Evolutionary conservation across 805 yeast genomes (phyloP).

Genomic region (Debaryomyces hansenii): DNA sequence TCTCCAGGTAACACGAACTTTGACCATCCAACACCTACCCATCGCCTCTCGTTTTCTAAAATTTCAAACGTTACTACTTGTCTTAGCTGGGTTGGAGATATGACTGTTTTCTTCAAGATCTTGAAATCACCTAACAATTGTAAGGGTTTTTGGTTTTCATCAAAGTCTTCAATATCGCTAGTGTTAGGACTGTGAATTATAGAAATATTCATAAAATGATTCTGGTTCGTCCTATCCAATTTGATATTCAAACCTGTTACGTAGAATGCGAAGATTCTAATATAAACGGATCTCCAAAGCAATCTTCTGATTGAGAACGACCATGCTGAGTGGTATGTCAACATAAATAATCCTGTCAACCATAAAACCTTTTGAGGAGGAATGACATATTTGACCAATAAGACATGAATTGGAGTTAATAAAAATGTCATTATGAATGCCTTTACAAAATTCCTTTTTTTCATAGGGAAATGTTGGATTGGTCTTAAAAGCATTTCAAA

Average conservation of each 20-base stretch:
- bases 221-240: conserved; percentile 8
- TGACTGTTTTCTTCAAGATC: conserved; percentile 35
- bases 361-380: conserved; percentile 35
- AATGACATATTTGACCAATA: conserved; percentile 32
- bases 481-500: conserved; percentile 43
- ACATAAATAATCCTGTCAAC: conserved; percentile 33
- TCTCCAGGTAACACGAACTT: conserved; percentile 52
- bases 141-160: conserved; percentile 6
- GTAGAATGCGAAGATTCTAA: conserved; percentile 36
- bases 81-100: conserved; percentile 43
- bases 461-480: conserved; percentile 27
- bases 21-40: conserved; percentile 65
- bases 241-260: conserved; percentile 42
- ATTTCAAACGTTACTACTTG: conserved; percentile 52
- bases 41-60: conserved; percentile 58
- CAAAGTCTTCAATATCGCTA: conserved; percentile 17
- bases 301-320: conserved; percentile 43
- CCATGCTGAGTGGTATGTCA: conserved; percentile 52
- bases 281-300: conserved; percentile 50
- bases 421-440: conserved; percentile 29
- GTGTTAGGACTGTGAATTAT: conserved; percentile 16
- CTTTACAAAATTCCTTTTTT: conserved; percentile 24
- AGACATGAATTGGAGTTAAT: conserved; percentile 45
- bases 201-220: conserved; percentile 5
- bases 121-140: conserved; percentile 35